Evolutionary conservation across 768 basidiomycete species (phyloP).

Genomic region (Psilocybe azurescens): DNA sequence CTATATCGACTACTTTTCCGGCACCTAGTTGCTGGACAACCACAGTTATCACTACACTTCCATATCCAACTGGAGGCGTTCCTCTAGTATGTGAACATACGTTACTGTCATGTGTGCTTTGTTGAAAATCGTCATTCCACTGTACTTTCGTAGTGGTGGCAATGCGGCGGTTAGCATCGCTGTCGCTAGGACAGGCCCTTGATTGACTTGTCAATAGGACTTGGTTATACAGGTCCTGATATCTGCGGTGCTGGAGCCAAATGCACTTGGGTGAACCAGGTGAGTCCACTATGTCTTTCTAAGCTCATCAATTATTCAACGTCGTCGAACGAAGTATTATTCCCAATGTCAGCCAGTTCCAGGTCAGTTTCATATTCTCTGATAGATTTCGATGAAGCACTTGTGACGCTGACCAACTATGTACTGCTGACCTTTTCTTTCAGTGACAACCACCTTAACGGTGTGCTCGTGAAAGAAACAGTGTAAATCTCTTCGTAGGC

Average conservation of each 20-base stretch:
- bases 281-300: background rate
- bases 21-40: slow-evolving; percentile 5
- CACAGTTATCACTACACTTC: background rate
- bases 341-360: slow-evolving; percentile 11
- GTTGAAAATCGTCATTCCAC: background rate
- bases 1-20: background rate
- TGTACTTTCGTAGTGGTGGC: slow-evolving; percentile 7
- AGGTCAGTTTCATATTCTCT: background rate
- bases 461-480: background rate
- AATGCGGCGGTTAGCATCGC: slow-evolving; percentile 13
- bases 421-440: background rate
- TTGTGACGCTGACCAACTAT: background rate
- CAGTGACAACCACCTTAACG: background rate
- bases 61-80: background rate
- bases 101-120: background rate
- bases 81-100: background rate
- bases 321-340: slow-evolving; percentile 1
- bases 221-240: slow-evolving; percentile 1
- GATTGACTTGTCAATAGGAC: background rate
- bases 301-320: background rate
- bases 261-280: slow-evolving; percentile 6
- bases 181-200: background rate
- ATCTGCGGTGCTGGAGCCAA: background rate
- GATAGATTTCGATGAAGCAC: background rate
- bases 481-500: too few relatives aligned